These are phyloP conservation scores for Coemansia javaensis DNA, from an alignment of 192 early-diverging fungal species.

Conservation along the genomic window DNA sequence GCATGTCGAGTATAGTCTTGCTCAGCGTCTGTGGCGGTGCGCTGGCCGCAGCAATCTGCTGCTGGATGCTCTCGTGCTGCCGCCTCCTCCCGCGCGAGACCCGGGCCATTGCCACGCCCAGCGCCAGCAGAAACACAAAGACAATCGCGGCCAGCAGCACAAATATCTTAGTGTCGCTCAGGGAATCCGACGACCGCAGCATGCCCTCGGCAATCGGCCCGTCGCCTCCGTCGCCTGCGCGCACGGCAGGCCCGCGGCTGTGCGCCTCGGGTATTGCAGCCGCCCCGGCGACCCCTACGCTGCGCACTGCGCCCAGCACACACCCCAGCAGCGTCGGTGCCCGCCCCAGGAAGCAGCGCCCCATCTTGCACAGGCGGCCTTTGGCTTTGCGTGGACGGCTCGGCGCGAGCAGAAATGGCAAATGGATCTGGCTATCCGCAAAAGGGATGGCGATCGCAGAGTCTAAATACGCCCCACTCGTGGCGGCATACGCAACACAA, in stretches of 20 bases:
- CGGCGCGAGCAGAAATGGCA: too few relatives aligned
- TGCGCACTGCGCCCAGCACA: too few relatives aligned
- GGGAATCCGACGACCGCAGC: constrained; percentile 26
- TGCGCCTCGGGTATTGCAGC: too few relatives aligned
- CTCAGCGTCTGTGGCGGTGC: constrained; percentile 37
- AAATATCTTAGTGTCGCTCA: constrained; percentile 52
- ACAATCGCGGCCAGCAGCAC: constrained; percentile 46
- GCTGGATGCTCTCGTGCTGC: constrained; percentile 18
- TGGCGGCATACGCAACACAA: too few relatives aligned
- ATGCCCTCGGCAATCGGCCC: neutral
- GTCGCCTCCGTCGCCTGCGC: neutral
- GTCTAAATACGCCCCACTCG: too few relatives aligned
- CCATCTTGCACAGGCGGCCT: too few relatives aligned
- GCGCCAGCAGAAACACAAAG: constrained; percentile 47
- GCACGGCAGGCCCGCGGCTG: neutral
- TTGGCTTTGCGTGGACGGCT: too few relatives aligned
- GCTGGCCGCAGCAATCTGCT: constrained; percentile 22
- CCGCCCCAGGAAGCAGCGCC: too few relatives aligned
- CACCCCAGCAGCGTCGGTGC: too few relatives aligned
- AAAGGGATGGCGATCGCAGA: too few relatives aligned
- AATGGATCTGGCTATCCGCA: too few relatives aligned
- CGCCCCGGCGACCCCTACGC: too few relatives aligned
- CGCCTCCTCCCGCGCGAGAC: constrained; percentile 37
- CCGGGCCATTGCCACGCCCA: constrained; percentile 48
- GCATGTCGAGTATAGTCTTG: constrained; percentile 43